Base-by-base conservation (phyloP, 225 moss, liverwort and hornwort genomes). In the Anthoceros angustus region DNA sequence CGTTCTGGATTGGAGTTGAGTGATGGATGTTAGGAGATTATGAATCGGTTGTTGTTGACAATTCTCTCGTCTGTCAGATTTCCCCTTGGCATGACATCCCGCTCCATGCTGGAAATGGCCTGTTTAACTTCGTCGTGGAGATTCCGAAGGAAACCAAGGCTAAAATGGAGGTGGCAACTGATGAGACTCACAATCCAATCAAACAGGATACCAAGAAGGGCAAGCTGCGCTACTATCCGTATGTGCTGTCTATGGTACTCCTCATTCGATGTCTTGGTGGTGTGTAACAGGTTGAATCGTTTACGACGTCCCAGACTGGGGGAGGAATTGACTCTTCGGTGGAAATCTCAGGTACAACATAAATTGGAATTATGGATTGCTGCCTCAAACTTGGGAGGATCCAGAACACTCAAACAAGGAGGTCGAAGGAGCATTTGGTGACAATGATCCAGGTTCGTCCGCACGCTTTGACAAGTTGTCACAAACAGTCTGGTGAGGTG, bases 341-440 rank as follows among this genome's bases (percentile, higher is more conserved):
- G 55, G 63, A 42, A 32, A 66, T 66, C 18, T 20, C 84, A 92
- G 84, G 12, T 80, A 80, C 63, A 86, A 85, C 70, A 95, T 91
- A 64, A 80, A 82, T 42, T 88, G 84, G 86, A 92, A 92, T 64
- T 92, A 85, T 10, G 88, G 88, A 67, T 83, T 92, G 41, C 77
- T 92, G 68, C 88, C 86, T 65, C 86, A 88, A 69, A 89, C 92
- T 41, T 86, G 92, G 88, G 89, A 85, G 66, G 86, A 88, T 69
- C 92, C 92, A 63, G 70, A 77, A 61, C 81, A 88, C 43, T 74
- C 84, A 72, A 72, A 86, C 45, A 32, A 77, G 55, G 88, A 86
- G 40, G 76, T 92, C 42, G 86, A 88, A 25, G 78, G 82, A 45
- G 73, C 84, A 64, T 72, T 77, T 64, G 88, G 88, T 65, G 86